Base-by-base conservation (phyloP, 169 alveolate genomes). In the Eimeria acervulina region DNA sequence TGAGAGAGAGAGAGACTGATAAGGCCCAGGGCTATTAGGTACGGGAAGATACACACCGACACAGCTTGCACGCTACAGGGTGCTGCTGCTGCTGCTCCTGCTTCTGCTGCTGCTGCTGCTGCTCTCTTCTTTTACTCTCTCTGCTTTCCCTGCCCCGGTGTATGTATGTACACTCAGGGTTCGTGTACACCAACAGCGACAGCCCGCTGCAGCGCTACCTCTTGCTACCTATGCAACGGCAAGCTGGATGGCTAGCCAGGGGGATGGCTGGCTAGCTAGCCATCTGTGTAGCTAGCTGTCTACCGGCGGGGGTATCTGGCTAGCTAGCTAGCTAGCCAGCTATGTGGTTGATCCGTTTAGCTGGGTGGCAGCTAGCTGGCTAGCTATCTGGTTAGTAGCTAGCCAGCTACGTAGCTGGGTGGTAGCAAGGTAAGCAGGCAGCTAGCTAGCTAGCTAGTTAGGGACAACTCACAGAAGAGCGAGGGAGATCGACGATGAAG, bases 401-500 rank as follows among this genome's bases (percentile, higher is more conserved):
- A 55, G 66, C 66, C 15, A 55, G 66, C 66, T 55, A 17, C n/a
- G 5, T 55, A 17, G 66, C 66, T n/a, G n/a, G n/a, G n/a, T n/a
- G n/a, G n/a, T n/a, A n/a, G n/a, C n/a, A n/a, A n/a, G n/a, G n/a
- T n/a, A n/a, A n/a, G n/a, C n/a, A n/a, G n/a, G n/a, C n/a, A n/a
- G n/a, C n/a, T 55, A 55, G 66, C 66, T 55, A 55, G 66, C 66
- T 55, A 55, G 66, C 66, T 55, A 55, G 66, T 17, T 55, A 17
- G 55, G 5, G 5, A 13, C 33, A 38, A 12, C 88, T 42, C 28
- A 78, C 88, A 13, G 88, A 47, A 26, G 88, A 36, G 6, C 88
- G 88, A 23, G 88, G 88, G 23, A 78, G 61, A 13, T 42, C 55
- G 61, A 78, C 61, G 36, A 78, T 33, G 61, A 78, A 36, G 31